These are phyloP conservation scores for Thuidium tamariscinum DNA, from an alignment of 225 moss, liverwort and hornwort genomes.

Conservation along the genomic window DNA sequence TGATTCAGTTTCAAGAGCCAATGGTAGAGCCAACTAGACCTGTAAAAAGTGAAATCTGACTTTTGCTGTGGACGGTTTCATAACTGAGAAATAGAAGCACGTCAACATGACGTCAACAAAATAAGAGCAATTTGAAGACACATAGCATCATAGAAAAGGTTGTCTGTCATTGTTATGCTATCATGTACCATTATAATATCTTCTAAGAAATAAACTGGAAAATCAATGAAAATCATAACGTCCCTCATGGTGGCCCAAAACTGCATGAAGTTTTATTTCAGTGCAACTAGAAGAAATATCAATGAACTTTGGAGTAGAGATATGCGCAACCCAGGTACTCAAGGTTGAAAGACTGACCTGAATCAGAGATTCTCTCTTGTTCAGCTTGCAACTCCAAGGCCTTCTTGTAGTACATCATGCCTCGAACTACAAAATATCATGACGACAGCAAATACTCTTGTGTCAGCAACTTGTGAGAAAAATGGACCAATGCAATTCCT, in stretches of 20 bases:
- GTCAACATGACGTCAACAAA: not conserved
- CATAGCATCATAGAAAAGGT: not conserved
- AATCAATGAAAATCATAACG: not conserved
- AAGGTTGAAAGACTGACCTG: conserved; percentile 30
- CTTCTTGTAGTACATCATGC: conserved; percentile 99
- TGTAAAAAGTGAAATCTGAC: not conserved
- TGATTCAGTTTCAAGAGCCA: not conserved
- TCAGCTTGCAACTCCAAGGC: conserved; percentile 80
- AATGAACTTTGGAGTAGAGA: not conserved
- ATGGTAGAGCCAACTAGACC: not conserved
- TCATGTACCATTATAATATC: not conserved
- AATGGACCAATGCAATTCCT: not conserved
- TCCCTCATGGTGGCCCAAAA: not conserved
- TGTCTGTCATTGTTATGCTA: not conserved
- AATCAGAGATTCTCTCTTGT: conserved; percentile 37
- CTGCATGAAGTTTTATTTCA: not conserved
- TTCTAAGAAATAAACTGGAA: not conserved
- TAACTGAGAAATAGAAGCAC: not conserved
- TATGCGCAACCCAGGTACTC: not conserved
- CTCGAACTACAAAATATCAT: conserved; percentile 53
- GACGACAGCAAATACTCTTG: not conserved
- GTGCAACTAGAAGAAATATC: not conserved
- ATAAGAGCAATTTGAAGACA: not conserved
- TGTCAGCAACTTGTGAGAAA: not conserved
- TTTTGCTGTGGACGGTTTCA: not conserved